These are phyloP conservation scores for Stromatinia cepivora DNA, from an alignment of 2,329 filamentous ascomycete genomes.

Conservation along the genomic window DNA sequence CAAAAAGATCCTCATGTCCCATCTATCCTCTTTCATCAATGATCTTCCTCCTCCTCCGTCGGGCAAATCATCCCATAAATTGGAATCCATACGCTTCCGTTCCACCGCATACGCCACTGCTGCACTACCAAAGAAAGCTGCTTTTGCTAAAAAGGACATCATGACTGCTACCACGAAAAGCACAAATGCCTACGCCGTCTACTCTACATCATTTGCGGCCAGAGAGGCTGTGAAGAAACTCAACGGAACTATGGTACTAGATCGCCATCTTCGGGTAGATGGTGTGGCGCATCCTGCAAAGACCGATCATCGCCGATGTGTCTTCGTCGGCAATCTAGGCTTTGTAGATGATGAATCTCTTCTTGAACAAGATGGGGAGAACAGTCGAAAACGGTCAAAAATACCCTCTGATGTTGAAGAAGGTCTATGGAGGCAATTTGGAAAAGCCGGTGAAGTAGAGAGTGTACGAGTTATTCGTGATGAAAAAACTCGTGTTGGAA, in stretches of 20 bases:
- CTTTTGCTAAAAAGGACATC: conserved; percentile 85
- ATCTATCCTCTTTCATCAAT: conserved; percentile 75
- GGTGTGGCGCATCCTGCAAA: conserved; percentile 83
- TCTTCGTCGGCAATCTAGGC: conserved; percentile 94
- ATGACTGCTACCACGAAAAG: conserved; percentile 91
- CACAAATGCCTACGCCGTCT: conserved; percentile 93
- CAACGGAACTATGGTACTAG: conserved; percentile 81
- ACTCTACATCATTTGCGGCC: conserved; percentile 72
- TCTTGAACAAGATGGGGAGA: conserved; percentile 63
- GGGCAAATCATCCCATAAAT: conserved; percentile 60
- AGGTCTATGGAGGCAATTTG: conserved; percentile 82
- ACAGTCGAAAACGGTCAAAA: conserved; percentile 71
- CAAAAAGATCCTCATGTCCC: conserved; percentile 73
- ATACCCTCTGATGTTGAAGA: conserved; percentile 85
- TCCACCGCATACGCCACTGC: conserved; percentile 81
- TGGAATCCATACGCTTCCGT: conserved; percentile 92
- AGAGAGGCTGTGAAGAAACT: conserved; percentile 73
- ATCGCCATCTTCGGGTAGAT: conserved; percentile 87
- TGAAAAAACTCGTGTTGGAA: conserved; percentile 85
- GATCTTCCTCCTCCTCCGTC: conserved; percentile 49
- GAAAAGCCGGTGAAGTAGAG: conserved; percentile 78
- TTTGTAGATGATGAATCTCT: conserved; percentile 92
- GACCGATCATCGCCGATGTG: conserved; percentile 82
- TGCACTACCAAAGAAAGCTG: conserved; percentile 86
- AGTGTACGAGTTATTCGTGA: conserved; percentile 92